Percentiles rank a stretch among this genome's conserved stretches.
Conservation (phyloP, 768 basidiomycete genomes). For the Tylopilus rubrobrunneus region DNA sequence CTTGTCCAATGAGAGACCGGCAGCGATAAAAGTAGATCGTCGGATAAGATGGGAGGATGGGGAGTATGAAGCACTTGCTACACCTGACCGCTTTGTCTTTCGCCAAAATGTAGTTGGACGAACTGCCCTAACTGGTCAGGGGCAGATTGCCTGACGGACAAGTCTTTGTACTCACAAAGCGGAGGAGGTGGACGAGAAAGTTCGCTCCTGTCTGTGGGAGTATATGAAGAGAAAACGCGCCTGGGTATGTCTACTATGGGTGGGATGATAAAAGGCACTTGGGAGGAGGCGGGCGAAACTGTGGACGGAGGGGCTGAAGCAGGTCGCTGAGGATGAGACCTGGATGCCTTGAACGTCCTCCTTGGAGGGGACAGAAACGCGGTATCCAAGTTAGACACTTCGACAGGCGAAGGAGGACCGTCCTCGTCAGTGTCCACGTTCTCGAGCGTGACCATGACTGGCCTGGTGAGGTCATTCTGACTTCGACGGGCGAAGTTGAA, state of each 20-base stretch:
- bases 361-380: constrained; percentile 25
- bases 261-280: neutral
- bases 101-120: constrained; percentile 85
- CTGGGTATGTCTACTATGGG: constrained; percentile 10
- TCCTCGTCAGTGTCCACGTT: constrained; percentile 22
- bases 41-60: constrained; percentile 72
- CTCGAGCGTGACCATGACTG: constrained; percentile 33
- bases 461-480: constrained; percentile 23
- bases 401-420: constrained; percentile 23
- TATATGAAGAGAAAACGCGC: constrained; percentile 15
- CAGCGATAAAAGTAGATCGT: constrained; percentile 75
- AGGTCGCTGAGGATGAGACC: constrained; percentile 11
- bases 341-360: constrained; percentile 25
- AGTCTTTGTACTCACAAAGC: constrained; percentile 45
- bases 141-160: neutral
- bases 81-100: constrained; percentile 66
- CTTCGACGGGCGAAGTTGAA: constrained; percentile 32
- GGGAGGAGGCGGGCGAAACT: neutral
- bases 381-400: constrained; percentile 16
- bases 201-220: constrained; percentile 30
- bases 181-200: constrained; percentile 60
- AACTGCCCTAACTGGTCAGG: constrained; percentile 38
- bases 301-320: constrained; percentile 25
- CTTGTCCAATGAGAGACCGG: constrained; percentile 63
- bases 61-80: constrained; percentile 66